phyloP scores from a whole-genome alignment of 2,329 filamentous ascomycete species.

The Cadophora malorum region DNA sequence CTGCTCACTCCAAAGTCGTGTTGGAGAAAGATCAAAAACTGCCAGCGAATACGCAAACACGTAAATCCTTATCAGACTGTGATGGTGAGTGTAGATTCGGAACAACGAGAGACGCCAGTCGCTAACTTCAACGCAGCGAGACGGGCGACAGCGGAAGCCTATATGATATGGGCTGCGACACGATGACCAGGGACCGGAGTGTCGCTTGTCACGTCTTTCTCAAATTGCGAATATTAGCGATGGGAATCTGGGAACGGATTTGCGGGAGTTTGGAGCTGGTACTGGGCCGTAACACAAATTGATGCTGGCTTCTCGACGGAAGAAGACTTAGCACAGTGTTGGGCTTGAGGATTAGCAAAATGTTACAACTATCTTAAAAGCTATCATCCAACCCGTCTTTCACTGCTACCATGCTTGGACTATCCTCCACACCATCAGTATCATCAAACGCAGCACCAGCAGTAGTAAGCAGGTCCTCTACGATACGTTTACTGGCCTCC shows the following conservation, averaged over 20 bases:
- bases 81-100: constrained; percentile 24
- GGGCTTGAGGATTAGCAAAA: background rate
- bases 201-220: constrained; percentile 17
- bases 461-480: constrained; percentile 79
- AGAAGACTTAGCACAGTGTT: background rate
- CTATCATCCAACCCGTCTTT: constrained; percentile 67
- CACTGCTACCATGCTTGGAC: constrained; percentile 70
- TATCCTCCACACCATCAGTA: constrained; percentile 59
- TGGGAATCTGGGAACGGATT: background rate
- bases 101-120: background rate
- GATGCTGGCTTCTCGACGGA: background rate
- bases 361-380: constrained; percentile 43
- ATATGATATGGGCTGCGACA: constrained; percentile 34
- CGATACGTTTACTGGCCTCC: constrained; percentile 81
- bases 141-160: constrained; percentile 38
- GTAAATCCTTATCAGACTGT: constrained; percentile 30
- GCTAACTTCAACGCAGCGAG: constrained; percentile 31
- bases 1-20: constrained; percentile 5
- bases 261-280: constrained; percentile 14
- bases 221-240: constrained; percentile 13
- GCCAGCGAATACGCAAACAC: constrained; percentile 28
- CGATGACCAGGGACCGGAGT: constrained; percentile 16
- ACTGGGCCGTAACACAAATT: background rate
- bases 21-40: constrained; percentile 24
- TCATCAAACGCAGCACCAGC: constrained; percentile 74